Base-by-base conservation (phyloP, 164 flowering plant genomes). In the Santalum album region DNA sequence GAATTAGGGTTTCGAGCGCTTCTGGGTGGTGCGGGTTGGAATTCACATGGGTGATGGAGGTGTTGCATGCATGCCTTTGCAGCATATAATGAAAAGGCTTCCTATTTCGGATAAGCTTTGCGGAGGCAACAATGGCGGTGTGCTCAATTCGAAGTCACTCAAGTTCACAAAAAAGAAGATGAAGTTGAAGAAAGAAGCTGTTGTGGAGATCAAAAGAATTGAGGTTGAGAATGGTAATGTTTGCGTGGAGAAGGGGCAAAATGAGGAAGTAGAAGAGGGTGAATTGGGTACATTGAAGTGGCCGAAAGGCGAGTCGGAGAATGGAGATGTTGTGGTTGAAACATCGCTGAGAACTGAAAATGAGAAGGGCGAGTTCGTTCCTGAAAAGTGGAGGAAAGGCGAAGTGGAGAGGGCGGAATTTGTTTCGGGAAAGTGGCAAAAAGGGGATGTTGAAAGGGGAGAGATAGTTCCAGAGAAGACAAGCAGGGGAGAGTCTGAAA, bases 41-140 rank as follows among this genome's bases (percentile, higher is more conserved):
- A 69, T 61, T 77, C 83, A 92, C 89, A 87, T 89, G 96, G 96
- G 96, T 78, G 91, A 83, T 80, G 98, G 92, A 43, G 91, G 96
- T 51, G 96, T 90, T 72, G 96, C 96, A 59, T 86, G 87, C 66
- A 76, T 80, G 75, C 81, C 96, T 77, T 76, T 78, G 76, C 96
- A 85, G 79, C 85, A 66, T 72, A 63, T 77, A 63, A 83, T 81
- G 89, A 89, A 83, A 39, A 77, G 77, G 56, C 78, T 84, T 64
- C 72, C 88, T 47, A 66, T 78, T 65, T 36, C 80, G 35, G 86
- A 79, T 45, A 62, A 74, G 61, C 70, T 64, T 68, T 83, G 94
- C 54, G 80, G 81, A 55, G 83, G 78, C 64, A 73, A 65, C 58
- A 61, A 39, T 25, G 53, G 40, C 25, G 69, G 71, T 59, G 46